Base-by-base conservation (phyloP, 2,329 filamentous ascomycete species). In the Pestalotiopsis sp. region DNA sequence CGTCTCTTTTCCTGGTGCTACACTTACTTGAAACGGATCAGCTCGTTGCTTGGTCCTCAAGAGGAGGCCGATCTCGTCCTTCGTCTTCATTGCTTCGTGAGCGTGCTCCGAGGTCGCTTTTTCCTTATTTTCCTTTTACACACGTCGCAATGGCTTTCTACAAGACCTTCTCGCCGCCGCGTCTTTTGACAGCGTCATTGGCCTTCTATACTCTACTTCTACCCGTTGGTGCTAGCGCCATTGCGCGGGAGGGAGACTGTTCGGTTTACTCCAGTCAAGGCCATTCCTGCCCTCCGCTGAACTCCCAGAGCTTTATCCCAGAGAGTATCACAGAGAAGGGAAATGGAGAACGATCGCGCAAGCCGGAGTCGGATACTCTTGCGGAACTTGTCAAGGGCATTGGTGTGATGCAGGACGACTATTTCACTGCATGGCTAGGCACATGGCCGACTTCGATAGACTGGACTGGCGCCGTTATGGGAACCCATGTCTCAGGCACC, bases 401-500 rank as follows among this genome's bases (percentile, higher is more conserved):
- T 71, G 85, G 89, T 61, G 89, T 91, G 5, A 89, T 98, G 85
- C 94, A 98, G 78, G 84, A 88, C 66, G 83, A 86, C 31, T 97
- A 94, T 81, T 98, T 96, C 77, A 86, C 90, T 61, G 81, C 91
- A 4, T 92, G 92, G 86, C 83, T 92, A 45, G 94, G 93, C 12
- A 94, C 90, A 31, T 98, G 95, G 93, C 93, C 94, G 0, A 85
- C 86, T 1, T 88, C 93, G 39, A 98, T 97, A 75, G 95, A 98
- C 82, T 98, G 95, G 95, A 98, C 95, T 0, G 91, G 91, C 20
- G 95, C 95, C 4, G 93, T 98, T 9, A 84, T 93, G 73, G 90
- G 91, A 58, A 97, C 95, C 0, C 90, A 95, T 68, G 81, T 97
- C 45, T 92, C 93, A 0, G 92, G 90, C 14, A 87, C 91, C 2